Percentiles rank a stretch among this genome's conserved stretches.
phyloP scores from a whole-genome alignment of 306 rosid genomes.

The Pterocarpus macrocarpus region DNA sequence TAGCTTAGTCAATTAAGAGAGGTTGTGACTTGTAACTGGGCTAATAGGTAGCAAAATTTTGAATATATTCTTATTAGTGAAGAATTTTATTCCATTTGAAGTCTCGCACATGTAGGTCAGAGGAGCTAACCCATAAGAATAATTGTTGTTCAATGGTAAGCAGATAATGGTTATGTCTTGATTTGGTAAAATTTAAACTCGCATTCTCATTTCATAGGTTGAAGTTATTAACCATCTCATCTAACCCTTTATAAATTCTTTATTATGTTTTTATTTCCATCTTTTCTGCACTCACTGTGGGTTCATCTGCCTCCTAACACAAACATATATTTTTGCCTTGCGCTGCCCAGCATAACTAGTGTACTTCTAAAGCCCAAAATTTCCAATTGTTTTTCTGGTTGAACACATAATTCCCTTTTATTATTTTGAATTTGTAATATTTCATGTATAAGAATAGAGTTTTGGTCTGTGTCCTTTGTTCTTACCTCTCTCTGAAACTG shows the following conservation, averaged over 20 bases:
- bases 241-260: too few relatives aligned
- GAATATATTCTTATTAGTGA: too few relatives aligned
- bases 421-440: neutral
- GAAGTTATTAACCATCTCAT: too few relatives aligned
- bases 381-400: neutral
- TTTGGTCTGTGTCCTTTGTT: neutral
- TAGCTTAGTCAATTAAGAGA: neutral
- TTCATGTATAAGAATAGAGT: neutral
- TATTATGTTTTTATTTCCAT: too few relatives aligned
- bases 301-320: neutral
- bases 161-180: too few relatives aligned
- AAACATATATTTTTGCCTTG: neutral
- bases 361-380: neutral
- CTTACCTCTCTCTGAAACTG: constrained; percentile 93
- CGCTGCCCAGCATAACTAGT: neutral
- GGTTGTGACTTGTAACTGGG: neutral
- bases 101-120: too few relatives aligned
- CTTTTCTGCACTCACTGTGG: neutral
- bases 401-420: neutral
- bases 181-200: too few relatives aligned
- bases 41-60: too few relatives aligned
- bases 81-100: too few relatives aligned
- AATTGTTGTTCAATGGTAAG: too few relatives aligned
- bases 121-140: too few relatives aligned
- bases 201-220: too few relatives aligned